Evolutionary conservation across 345 rosid species (phyloP), one percentile per base, ranked within the genome.

Genomic region (Carallia brachiata): DNA sequence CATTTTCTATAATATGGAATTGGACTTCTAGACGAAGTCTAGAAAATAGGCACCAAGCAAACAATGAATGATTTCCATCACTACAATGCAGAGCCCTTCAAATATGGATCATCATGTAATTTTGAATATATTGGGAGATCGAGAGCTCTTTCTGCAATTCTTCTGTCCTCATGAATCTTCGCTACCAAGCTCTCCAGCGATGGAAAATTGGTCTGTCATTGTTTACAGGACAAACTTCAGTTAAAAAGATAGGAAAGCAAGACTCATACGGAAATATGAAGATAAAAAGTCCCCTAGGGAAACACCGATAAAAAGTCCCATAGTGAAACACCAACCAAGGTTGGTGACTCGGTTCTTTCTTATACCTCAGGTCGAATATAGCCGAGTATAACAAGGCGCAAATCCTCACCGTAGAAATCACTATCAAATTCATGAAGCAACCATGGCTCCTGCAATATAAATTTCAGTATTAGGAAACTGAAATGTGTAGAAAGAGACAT

Each of bases 391-490:
- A 89, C 84, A 47, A 95, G 90, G 66, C 68, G 85, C 60, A 92
- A 73, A 73, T 91, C 99, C 83, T 87, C 97, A 0, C 93, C 97
- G 31, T 92, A 92, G 86, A 92, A 90, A 79, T 95, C 97, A 65
- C 85, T 93, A 4, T 81, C 61, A 67, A 95, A 95, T 66, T 92
- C 85, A 68, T 90, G 90, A 70, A 91, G 96, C 81, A 95, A 72
- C 97, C 99, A 92, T 44, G 99, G 99, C 69, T 95, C 99, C 99
- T 90, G 75, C 69, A 70, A 15, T 18, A 52, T 12, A 13, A 44
- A 44, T 50, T 12, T 44, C 50, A 56, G 7, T 54, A 52, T 77
- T 66, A 75, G 61, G 18, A 53, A 37, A 36, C 27, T 58, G 54
- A 34, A 8, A 30, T 10, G 50, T 12, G 50, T 44, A 16, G 16